Evolutionary conservation across 2,329 filamentous ascomycete species (phyloP), one percentile per base, ranked within the genome.

Genomic region (Macrophomina pseudophaseolina): DNA sequence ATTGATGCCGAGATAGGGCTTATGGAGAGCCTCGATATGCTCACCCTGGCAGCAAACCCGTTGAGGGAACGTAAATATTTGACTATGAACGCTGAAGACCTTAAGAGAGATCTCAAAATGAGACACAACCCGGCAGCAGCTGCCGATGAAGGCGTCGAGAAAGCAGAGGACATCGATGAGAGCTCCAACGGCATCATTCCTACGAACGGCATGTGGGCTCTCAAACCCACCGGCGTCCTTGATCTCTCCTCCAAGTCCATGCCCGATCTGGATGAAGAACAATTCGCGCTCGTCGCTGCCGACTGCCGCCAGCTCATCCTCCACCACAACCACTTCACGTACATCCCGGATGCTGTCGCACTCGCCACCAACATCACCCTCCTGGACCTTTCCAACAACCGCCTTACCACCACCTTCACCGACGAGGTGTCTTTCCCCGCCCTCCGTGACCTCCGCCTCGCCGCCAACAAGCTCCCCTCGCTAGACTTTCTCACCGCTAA

Each of bases 41-140:
- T 98, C 49, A 88, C 90, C 4, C 83, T 99, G 38, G 89, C 89
- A 51, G 93, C 93, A n/a, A 99, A 99, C 73, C 95, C 95, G 0
- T 81, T 99, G 14, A 86, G 91, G 14, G 93, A 97, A 75, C 93
- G 91, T 75, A 97, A 93, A 75, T 93, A 95, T 71, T 83, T 94
- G 14, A 90, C 87, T 0, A 91, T 96, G 80, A 86, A 86, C 28
- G 93, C 91, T 0, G 91, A 93, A 14, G 91, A 95, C 64, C 82
- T 98, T 69, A 97, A 97, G 78, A 86, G 87, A 49, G 87, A 89
- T 51, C 80, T 97, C 51, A 85, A 86, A 23, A 85, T 85, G 42
- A 87, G 92, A 32, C 80, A 94, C 68, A 86, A 88, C 74, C 87
- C 91, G 70, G 35, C 67, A 67, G 67, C 51, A 33, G n/a, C 66